These are phyloP conservation scores for Annulohypoxylon moriforme DNA, from an alignment of 495 filamentous ascomycete species.

Conservation along the genomic window DNA sequence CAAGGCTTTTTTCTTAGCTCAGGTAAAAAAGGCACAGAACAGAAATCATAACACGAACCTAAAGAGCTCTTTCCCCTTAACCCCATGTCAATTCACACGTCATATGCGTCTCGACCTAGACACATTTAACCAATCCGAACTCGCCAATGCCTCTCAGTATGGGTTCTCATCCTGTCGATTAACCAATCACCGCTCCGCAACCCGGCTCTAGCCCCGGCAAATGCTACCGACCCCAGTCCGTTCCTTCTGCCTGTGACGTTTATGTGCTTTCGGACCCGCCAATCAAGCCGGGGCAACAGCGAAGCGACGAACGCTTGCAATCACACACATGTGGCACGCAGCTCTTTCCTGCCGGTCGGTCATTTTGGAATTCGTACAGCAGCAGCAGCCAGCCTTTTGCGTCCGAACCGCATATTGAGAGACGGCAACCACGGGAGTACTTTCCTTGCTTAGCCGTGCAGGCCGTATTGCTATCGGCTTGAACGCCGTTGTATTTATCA, in stretches of 20 bases:
- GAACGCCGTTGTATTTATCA: background rate
- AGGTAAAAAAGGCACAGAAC: constrained; percentile 8
- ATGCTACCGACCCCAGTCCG: constrained; percentile 29
- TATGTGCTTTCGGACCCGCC: constrained; percentile 28
- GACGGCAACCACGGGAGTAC: constrained; percentile 22
- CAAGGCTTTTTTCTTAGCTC: constrained; percentile 1
- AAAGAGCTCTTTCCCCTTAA: background rate
- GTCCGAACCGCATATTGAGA: background rate
- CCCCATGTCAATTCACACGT: constrained; percentile 28
- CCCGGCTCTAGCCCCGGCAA: constrained; percentile 38
- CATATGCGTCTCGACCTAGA: constrained; percentile 37
- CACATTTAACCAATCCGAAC: constrained; percentile 28
- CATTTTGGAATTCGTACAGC: constrained; percentile 21
- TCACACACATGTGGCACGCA: constrained; percentile 22
- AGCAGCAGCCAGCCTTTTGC: background rate
- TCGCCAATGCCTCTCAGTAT: constrained; percentile 14
- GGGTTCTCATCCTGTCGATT: background rate
- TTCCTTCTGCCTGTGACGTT: constrained; percentile 38
- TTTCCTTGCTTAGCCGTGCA: constrained; percentile 15
- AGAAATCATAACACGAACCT: background rate
- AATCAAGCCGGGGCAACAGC: constrained; percentile 23
- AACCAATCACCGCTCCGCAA: constrained; percentile 29
- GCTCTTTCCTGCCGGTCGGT: constrained; percentile 8
- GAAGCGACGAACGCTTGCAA: constrained; percentile 21
- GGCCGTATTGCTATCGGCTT: background rate